Evolutionary conservation across 2,329 filamentous ascomycete genomes (phyloP), one percentile per base, ranked within the genome.

Genomic region (Aspergillus udagawae): DNA sequence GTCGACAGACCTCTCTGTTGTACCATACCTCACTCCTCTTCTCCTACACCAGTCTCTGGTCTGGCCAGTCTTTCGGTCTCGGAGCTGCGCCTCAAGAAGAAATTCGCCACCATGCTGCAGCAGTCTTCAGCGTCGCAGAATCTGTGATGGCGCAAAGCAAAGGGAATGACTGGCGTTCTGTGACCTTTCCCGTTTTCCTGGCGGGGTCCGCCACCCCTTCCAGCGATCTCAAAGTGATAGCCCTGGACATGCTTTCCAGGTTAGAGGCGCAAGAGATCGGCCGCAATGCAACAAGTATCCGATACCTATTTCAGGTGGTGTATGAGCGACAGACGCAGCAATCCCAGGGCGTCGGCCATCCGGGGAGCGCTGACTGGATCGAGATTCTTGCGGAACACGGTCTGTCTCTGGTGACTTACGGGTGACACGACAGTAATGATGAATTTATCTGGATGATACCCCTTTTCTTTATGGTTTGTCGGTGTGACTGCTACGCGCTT

Each of bases 151-250:
- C 78, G 4, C 69, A 71, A 20, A 67, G 68, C 2, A 70, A 70
- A 4, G 73, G 73, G 10, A 70, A 74, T 14, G 74, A 79, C 48
- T 73, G 75, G 17, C 74, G 78, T 23, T 80, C 79, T 55, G 65
- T 81, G 4, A 73, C 82, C 2, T 83, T 84, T 59, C 81, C 82
- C 0, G 61, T 83, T 0, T 84, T 85, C 64, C 76, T 85, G 57
- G 80, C 81, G 0, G 82, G 82, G 10, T 65, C 66, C 3, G 74
- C 79, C 20, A 77, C 77, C 1, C 69, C 65, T 0, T 72, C 76
- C 25, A 69, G 69, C 8, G 70, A 70, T 4, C 72, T 78, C 21
- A 81, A 83, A 64, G 70, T 72, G 53, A 71, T 75, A 61, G 79
- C 79, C 1, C 69, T 83, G 55, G 74, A 80, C n/a, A 62, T 83